These are phyloP conservation scores for Coemansia sp. DNA, from an alignment of 192 early-diverging fungal species.

Conservation along the genomic window DNA sequence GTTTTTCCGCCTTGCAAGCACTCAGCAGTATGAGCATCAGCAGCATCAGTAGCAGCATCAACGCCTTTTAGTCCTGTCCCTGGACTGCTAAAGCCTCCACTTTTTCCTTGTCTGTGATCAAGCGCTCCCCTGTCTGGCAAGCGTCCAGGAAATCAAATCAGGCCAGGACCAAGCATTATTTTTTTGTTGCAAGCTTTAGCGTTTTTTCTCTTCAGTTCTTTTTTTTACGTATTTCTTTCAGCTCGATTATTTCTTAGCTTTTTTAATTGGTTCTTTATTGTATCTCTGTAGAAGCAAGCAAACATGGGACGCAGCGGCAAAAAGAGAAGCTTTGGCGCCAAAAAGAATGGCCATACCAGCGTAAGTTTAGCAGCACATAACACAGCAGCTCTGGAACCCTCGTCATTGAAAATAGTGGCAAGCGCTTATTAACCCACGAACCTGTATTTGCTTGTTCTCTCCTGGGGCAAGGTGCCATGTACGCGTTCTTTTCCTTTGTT, in stretches of 20 bases:
- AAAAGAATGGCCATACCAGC: slow-evolving; percentile 16
- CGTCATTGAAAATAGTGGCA: too few relatives aligned
- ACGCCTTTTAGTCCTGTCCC: too few relatives aligned
- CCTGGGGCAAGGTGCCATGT: not conserved
- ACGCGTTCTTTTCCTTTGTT: not conserved
- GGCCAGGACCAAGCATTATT: not conserved
- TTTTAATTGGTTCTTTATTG: not conserved
- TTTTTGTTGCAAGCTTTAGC: not conserved
- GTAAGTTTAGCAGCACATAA: too few relatives aligned
- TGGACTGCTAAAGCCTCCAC: too few relatives aligned
- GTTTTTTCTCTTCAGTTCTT: not conserved
- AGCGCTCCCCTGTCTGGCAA: not conserved
- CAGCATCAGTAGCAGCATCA: not conserved
- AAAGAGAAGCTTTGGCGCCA: slow-evolving; percentile 17
- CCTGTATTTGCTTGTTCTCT: not conserved
- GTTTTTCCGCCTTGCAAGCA: too few relatives aligned
- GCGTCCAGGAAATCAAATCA: not conserved
- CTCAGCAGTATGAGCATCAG: too few relatives aligned
- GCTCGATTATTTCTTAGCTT: not conserved
- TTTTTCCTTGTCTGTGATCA: not conserved
- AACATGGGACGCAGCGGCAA: slow-evolving; percentile 23
- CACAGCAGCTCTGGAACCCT: too few relatives aligned
- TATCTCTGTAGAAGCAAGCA: not conserved
- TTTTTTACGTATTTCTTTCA: not conserved
- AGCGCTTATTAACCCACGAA: not conserved